Evolutionary conservation across 345 rosid species (phyloP).

Genomic region (Kandelia obovata): DNA sequence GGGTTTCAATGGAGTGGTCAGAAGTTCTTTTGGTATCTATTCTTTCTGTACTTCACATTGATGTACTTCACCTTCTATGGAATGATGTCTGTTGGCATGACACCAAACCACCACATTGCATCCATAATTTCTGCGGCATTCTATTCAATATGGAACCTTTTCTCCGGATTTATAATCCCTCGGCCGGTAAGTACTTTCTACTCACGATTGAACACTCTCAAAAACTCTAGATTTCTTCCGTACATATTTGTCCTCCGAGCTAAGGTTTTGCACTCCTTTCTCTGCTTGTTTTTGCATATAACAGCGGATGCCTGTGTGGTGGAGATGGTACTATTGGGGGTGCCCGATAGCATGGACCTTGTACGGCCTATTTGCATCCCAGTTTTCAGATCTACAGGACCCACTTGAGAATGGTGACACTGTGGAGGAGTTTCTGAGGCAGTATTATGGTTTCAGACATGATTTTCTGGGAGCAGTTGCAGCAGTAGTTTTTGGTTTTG

Average conservation of each 20-base stretch:
- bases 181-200: neutral
- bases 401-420: neutral
- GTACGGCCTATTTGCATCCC: constrained; percentile 15
- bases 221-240: neutral
- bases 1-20: constrained; percentile 4
- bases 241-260: too few relatives aligned
- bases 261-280: neutral
- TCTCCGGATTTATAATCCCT: constrained; percentile 6
- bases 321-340: constrained; percentile 24
- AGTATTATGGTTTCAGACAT: constrained; percentile 12
- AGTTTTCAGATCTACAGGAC: constrained; percentile 1
- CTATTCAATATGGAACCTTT: constrained; percentile 2
- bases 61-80: constrained; percentile 10
- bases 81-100: constrained; percentile 8
- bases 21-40: constrained; percentile 11
- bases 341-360: constrained; percentile 20
- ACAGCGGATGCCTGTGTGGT: constrained; percentile 21
- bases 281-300: neutral
- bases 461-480: constrained; percentile 16
- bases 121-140: neutral
- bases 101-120: constrained; percentile 13
- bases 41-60: constrained; percentile 7
- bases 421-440: constrained; percentile 5
- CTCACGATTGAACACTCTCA: neutral
- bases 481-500: constrained; percentile 7